These are phyloP conservation scores for Stentor roeselii DNA, from an alignment of 73 alveolate genomes.

Conservation along the genomic window DNA sequence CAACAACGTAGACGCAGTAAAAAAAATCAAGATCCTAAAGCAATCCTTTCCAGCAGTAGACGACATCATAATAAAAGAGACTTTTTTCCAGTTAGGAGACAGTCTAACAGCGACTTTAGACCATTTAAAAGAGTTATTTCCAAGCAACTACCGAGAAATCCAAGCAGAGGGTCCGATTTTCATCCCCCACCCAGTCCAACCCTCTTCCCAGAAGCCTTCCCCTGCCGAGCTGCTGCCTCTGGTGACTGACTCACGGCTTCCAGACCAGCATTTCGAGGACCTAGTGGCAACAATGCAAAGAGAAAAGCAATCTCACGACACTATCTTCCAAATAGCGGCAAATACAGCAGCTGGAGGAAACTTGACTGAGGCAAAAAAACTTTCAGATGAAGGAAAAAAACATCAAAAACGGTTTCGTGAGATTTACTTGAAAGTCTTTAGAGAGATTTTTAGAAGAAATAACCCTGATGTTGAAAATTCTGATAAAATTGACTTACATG, in stretches of 20 bases:
- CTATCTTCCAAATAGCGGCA: not conserved
- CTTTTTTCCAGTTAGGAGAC: constrained; percentile 15
- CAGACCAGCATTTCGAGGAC: not conserved
- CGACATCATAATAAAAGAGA: not conserved
- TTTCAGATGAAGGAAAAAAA: constrained; percentile 9
- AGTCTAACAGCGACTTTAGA: not conserved
- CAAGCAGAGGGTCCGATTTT: not conserved
- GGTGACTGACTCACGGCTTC: not conserved
- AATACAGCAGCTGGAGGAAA: constrained; percentile 11
- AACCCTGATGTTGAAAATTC: not conserved
- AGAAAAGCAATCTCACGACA: not conserved
- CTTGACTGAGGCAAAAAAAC: constrained; percentile 11
- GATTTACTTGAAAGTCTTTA: not conserved
- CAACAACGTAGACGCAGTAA: constrained; percentile 14
- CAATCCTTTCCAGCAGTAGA: constrained; percentile 11
- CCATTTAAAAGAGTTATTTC: not conserved
- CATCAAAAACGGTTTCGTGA: not conserved
- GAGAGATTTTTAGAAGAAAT: constrained; percentile 2
- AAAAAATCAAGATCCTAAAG: not conserved
- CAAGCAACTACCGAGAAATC: constrained; percentile 5
- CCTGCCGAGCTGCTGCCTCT: not conserved
- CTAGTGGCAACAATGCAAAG: not conserved
- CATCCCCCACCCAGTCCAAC: not conserved
- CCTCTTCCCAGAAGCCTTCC: not conserved
- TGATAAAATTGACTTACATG: constrained; percentile 10